These are phyloP conservation scores for Candida chilensis DNA, from an alignment of 805 yeast species.

Conservation along the genomic window DNA sequence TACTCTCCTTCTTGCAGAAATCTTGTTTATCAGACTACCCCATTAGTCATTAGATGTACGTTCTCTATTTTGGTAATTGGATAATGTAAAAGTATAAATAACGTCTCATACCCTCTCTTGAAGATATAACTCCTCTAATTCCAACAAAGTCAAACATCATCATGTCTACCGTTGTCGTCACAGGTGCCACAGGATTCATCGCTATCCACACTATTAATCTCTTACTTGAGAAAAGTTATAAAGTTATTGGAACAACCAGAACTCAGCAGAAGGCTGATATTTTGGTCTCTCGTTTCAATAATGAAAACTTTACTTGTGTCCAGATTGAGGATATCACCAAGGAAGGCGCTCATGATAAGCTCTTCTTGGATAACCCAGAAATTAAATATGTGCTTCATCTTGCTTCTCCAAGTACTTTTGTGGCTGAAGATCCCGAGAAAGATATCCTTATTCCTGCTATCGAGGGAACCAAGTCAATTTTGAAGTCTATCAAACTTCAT, in stretches of 20 bases:
- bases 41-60: too few species aligned
- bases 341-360: conserved; percentile 16
- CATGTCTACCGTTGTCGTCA: conserved; percentile 6
- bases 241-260: conserved; percentile 10
- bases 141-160: too few species aligned
- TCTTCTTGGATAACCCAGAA: conserved; percentile 15
- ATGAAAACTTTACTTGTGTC: conserved; percentile 9
- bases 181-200: conserved; percentile 9
- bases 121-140: too few species aligned
- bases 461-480: conserved; percentile 19
- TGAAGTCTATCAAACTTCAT: conserved; percentile 8
- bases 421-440: conserved; percentile 7
- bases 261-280: conserved; percentile 9
- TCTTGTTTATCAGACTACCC: too few species aligned
- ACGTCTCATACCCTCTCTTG: too few species aligned
- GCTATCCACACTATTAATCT: conserved; percentile 9
- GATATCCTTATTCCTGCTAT: conserved; percentile 16
- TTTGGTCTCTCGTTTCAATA: conserved; percentile 2
- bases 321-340: conserved; percentile 12
- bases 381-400: conserved; percentile 16
- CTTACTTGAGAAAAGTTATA: conserved; percentile 7
- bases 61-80: too few species aligned
- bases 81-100: too few species aligned
- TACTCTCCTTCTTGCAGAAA: too few species aligned
- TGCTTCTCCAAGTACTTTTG: conserved; percentile 23